Conservation (phyloP, 306 rosid genomes). For the Cajanus cajan region DNA sequence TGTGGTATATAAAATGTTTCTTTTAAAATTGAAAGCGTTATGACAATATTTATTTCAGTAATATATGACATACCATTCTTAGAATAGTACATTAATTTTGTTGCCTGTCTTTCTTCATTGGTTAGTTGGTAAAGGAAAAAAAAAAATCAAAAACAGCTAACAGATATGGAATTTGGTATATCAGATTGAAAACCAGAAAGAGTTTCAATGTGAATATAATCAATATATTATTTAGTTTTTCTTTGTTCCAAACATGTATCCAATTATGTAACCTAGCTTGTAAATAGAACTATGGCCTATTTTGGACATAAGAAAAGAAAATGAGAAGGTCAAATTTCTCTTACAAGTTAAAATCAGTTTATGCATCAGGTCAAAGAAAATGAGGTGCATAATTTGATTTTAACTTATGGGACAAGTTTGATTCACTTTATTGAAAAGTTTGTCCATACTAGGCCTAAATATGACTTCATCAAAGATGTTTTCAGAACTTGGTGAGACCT, state of each 20-base stretch:
- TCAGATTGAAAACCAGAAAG: constrained; percentile 13
- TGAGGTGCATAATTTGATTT: background rate
- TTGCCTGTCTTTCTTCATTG: constrained; percentile 1
- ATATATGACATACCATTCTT: background rate
- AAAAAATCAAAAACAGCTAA: background rate
- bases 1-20: constrained; percentile 9
- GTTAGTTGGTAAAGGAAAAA: background rate
- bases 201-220: background rate
- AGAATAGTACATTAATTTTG: background rate
- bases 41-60: background rate
- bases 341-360: background rate
- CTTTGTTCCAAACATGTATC: background rate
- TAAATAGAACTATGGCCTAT: background rate
- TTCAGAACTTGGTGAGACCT: constrained; percentile 10
- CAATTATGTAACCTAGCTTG: background rate
- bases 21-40: constrained; percentile 8
- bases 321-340: background rate
- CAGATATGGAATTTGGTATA: background rate
- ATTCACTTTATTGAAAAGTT: background rate
- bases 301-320: background rate
- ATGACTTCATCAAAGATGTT: background rate
- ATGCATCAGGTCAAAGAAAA: background rate
- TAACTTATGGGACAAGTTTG: background rate
- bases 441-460: background rate
- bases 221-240: background rate